Base-by-base conservation (phyloP, 1,284 basidiomycete genomes). In the Pulveroboletus sp. region DNA sequence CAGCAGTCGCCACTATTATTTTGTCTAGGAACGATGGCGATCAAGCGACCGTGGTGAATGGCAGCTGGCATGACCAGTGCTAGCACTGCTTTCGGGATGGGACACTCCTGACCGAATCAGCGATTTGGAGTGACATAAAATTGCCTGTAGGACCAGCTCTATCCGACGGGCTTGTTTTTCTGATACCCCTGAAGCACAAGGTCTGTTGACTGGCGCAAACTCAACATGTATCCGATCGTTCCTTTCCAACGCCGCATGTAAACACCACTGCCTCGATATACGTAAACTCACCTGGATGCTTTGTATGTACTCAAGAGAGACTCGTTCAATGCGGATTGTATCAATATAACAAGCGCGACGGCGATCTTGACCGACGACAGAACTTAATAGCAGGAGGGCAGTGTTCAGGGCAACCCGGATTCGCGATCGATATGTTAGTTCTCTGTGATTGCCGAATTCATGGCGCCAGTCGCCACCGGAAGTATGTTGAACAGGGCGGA, bases 381-480 rank as follows among this genome's bases (percentile, higher is more conserved):
- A 49, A 58, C 20, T 11, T 42, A 22, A n/a, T 36, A 18, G 12
- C 18, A 45, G 26, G n/a, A 42, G 10, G 52, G 50, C 62, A 45
- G 49, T 58, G 62, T 53, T 29, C 42, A 36, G 38, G 26, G 44
- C n/a, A n/a, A 25, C 15, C 11, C 6, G 28, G n/a, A n/a, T n/a
- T 17, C 29, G 10, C 11, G 25, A 26, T 47, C 35, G 10, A 29
- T n/a, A 4, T 50, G 48, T 12, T 25, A 31, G 24, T 12, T 26
- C 36, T 26, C 22, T 8, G 17, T 26, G 26, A 45, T 44, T 35
- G 26, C 43, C 6, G 5, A 40, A 42, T 15, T 36, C 22, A 18
- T 31, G 9, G 7, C 8, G 7, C 18, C 36, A 35, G 10, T 14
- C 15, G 2, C 15, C 28, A 40, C 33, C n/a, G 22, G 5, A 45